Percentiles rank a stretch among this genome's conserved stretches.
Conservation (phyloP, 768 basidiomycete species). For the Mycena polygramma region DNA sequence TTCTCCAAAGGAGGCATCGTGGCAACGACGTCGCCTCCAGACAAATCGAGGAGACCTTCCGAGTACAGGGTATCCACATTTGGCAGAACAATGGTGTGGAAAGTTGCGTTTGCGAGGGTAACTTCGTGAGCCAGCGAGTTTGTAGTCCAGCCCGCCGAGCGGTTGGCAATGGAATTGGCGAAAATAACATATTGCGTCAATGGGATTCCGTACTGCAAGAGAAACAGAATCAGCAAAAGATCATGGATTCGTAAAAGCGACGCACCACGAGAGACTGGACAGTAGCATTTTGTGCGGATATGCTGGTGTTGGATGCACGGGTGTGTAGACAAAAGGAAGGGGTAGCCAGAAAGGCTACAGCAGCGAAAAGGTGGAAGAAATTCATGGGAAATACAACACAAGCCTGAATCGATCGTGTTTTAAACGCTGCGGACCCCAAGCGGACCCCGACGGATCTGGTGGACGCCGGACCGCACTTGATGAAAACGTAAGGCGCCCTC, state of each 20-base stretch:
- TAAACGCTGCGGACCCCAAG: too few species aligned
- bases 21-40: slow-evolving; percentile 14
- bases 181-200: slow-evolving; percentile 1
- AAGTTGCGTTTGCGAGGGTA: neutral
- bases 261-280: slow-evolving; percentile 49
- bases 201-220: slow-evolving; percentile 7
- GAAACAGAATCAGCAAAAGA: neutral
- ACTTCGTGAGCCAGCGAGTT: neutral
- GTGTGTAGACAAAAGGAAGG: too few species aligned
- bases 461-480: too few species aligned
- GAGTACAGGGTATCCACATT: slow-evolving; percentile 32
- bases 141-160: neutral
- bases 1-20: slow-evolving; percentile 7
- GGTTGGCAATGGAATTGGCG: slow-evolving; percentile 11
- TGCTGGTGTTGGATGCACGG: too few species aligned
- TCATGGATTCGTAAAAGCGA: neutral
- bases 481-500: too few species aligned
- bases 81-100: slow-evolving; percentile 13
- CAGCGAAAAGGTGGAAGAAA: too few species aligned
- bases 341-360: too few species aligned
- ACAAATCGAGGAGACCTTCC: slow-evolving; percentile 8
- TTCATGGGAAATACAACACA: too few species aligned
- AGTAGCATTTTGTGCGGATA: slow-evolving; percentile 54
- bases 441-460: too few species aligned
- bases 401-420: too few species aligned